A percentile compares a stretch with the other conserved stretches of the same genome.
phyloP scores from a whole-genome alignment of 139 green algal genomes.

The Ulvella scutata region DNA sequence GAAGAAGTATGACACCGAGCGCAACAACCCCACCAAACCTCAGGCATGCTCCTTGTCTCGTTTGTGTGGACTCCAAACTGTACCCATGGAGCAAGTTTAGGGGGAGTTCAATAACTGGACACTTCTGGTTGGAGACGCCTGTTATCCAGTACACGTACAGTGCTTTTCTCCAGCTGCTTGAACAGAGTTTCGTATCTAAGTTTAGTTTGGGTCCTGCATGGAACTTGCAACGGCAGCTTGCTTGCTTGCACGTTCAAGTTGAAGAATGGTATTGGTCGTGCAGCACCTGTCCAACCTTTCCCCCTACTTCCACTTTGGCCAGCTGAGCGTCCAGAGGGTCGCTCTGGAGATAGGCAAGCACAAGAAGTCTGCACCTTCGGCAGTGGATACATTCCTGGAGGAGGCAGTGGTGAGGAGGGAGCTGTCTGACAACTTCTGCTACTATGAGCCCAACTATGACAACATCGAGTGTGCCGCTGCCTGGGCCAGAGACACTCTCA shows the following conservation, averaged over 20 bases:
- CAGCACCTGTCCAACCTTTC: slow-evolving; percentile 64
- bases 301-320: slow-evolving; percentile 83
- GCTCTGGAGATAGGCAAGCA: slow-evolving; percentile 70
- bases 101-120: too few relatives aligned
- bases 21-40: slow-evolving; percentile 63
- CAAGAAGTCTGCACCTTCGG: slow-evolving; percentile 34
- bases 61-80: too few relatives aligned
- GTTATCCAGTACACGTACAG: too few relatives aligned
- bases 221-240: too few relatives aligned
- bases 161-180: too few relatives aligned
- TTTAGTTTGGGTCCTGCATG: too few relatives aligned
- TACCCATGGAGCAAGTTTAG: too few relatives aligned
- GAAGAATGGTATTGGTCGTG: too few relatives aligned
- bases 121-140: too few relatives aligned
- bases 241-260: too few relatives aligned
- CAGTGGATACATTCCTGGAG: slow-evolving; percentile 84
- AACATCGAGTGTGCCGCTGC: slow-evolving; percentile 42
- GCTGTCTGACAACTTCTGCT: slow-evolving; percentile 90
- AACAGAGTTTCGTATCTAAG: too few relatives aligned
- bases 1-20: slow-evolving; percentile 47
- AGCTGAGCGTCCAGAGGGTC: slow-evolving; percentile 56
- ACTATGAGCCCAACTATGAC: slow-evolving; percentile 68
- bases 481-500: slow-evolving; percentile 70
- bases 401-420: slow-evolving; percentile 80
- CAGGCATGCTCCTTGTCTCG: neutral